phyloP scores from a whole-genome alignment of 169 alveolate genomes.

The Plasmodium coatneyi region DNA sequence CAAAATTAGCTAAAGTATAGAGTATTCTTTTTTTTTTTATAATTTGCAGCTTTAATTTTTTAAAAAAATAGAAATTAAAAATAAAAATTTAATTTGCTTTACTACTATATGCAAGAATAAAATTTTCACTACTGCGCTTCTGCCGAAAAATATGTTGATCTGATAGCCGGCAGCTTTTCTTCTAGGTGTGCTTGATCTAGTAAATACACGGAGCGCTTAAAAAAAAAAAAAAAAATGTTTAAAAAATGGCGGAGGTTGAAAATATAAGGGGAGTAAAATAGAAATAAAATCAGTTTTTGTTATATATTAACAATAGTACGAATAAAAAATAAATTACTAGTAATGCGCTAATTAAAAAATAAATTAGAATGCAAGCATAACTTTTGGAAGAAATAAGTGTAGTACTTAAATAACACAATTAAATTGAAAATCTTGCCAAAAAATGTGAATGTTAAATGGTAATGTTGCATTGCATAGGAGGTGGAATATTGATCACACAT shows the following conservation, averaged over 20 bases:
- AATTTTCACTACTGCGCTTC: not conserved
- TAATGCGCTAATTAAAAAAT: not conserved
- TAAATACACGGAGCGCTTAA: not conserved
- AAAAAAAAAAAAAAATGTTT: not conserved
- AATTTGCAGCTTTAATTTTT: not conserved
- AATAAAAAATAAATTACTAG: not conserved
- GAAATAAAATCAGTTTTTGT: not conserved
- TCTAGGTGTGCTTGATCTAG: not conserved
- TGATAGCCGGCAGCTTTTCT: not conserved
- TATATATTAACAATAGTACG: not conserved
- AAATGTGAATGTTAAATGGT: not conserved
- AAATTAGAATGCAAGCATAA: not conserved
- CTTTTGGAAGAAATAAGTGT: not conserved
- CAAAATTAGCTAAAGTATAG: not conserved
- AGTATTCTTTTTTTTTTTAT: not conserved
- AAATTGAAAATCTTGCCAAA: not conserved
- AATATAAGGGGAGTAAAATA: not conserved
- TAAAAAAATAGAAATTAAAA: not conserved
- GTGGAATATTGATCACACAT: not conserved
- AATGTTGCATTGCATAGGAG: not conserved
- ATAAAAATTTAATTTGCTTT: not conserved
- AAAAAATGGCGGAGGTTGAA: not conserved
- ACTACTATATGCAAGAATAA: not conserved
- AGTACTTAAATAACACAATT: not conserved
- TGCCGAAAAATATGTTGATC: not conserved